Conservation (phyloP, 2,329 filamentous ascomycete species). For the Alternaria sp. region DNA sequence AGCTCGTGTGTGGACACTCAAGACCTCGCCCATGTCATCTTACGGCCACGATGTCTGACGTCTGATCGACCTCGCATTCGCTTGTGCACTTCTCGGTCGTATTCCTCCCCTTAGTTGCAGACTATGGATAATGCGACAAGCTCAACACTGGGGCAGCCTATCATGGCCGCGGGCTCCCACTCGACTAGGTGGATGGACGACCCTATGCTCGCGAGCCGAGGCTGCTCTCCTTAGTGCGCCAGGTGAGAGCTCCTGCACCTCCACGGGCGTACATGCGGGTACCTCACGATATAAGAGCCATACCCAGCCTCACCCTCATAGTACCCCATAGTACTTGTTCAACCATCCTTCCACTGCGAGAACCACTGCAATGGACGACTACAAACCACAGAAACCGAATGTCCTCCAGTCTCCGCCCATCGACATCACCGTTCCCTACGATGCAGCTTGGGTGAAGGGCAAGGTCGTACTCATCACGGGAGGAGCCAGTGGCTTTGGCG, state of each 20-base stretch:
- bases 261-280: not conserved
- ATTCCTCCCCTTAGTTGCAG: not conserved
- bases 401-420: conserved; percentile 49
- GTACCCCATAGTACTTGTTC: not conserved
- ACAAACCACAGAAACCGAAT: conserved; percentile 24
- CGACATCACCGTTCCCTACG: conserved; percentile 44
- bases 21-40: too few species aligned
- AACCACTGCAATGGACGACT: conserved; percentile 27
- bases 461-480: conserved; percentile 50
- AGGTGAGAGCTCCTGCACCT: not conserved
- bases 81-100: not conserved
- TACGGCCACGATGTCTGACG: not conserved
- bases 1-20: not conserved
- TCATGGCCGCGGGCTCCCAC: not conserved
- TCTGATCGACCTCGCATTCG: not conserved
- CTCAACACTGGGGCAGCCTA: not conserved
- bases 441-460: conserved; percentile 46
- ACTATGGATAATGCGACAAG: not conserved
- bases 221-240: not conserved
- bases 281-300: not conserved
- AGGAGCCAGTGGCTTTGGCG: conserved; percentile 50
- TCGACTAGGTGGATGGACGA: not conserved
- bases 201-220: not conserved
- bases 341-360: not conserved
- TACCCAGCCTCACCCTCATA: not conserved